Evolutionary conservation across 2,329 filamentous ascomycete genomes (phyloP), one percentile per base, ranked within the genome.

Genomic region (Bimuria novae-zelandiae): DNA sequence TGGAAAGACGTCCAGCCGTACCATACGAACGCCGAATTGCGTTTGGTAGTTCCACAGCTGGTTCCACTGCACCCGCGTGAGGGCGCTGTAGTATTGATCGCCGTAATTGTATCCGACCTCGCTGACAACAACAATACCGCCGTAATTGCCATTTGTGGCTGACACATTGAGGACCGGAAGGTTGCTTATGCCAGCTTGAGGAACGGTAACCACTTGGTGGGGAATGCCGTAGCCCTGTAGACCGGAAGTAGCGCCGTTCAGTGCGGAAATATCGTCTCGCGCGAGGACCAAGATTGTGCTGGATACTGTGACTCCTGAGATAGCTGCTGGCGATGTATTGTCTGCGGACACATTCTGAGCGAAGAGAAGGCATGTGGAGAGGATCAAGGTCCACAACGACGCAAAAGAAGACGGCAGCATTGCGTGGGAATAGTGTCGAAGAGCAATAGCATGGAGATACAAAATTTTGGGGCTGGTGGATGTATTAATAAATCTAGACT

Each of bases 151-250:
- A 46, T 75, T 68, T 3, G 72, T 76, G 0, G 72, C 59, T 2
- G 77, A 77, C 11, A 75, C 73, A 61, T 81, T 85, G 27, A 87
- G 76, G 0, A 69, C 56, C 1, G 84, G 84, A 23, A 87, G 77
- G 27, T 49, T 65, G 16, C 71, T 59, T 4, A 76, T 71, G 12
- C 84, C 84, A 6, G 65, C 61, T 60, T 82, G 75, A 7, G 83
- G 82, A n/a, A 87, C 82, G 17, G 80, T 58, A 10, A 85, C 62
- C 5, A 79, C 75, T 59, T 84, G 74, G 60, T 78, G 86, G 1
- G 83, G 82, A 56, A 87, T 86, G 27, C 82, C 84, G 61, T 87
- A 86, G 52, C 77, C 83, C 62, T 83, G 80, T 7, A 87, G 76
- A 21, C 83, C 84, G 11, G 78, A 79, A 30, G 76, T 78, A 8